Evolutionary conservation across 1,139 yeast species (phyloP).

Genomic region (Debaryomyces sp.): DNA sequence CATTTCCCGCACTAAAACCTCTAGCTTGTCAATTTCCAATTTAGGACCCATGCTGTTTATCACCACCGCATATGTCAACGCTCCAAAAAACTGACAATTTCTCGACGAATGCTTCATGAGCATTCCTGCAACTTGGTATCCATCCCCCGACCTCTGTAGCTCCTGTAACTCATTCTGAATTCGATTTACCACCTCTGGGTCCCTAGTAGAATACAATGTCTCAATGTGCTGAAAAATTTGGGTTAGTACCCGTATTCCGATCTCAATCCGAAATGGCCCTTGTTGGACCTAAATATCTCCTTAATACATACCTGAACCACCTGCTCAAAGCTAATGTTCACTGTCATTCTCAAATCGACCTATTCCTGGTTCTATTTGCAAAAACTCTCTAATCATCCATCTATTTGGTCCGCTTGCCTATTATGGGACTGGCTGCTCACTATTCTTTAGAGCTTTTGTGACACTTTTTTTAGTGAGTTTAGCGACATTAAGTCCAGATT

Average conservation of each 20-base stretch:
- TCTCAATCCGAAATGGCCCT: not conserved
- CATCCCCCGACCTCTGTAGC: constrained; percentile 56
- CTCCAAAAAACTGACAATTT: constrained; percentile 71
- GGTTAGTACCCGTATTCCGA: not conserved
- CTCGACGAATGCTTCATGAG: constrained; percentile 44
- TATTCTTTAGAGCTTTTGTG: not conserved
- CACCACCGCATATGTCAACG: constrained; percentile 65
- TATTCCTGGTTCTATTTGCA: not conserved
- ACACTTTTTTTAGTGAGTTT: not conserved
- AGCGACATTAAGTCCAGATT: not conserved
- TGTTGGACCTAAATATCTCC: not conserved
- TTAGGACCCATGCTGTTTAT: constrained; percentile 38
- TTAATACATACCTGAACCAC: constrained; percentile 5
- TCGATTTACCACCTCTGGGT: constrained; percentile 44
- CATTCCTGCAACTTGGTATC: constrained; percentile 52
- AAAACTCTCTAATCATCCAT: not conserved
- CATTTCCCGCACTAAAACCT: constrained; percentile 13
- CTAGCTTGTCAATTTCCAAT: constrained; percentile 12
- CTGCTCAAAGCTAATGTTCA: not conserved
- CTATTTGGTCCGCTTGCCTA: not conserved
- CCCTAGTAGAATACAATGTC: constrained; percentile 41
- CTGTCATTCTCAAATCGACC: not conserved
- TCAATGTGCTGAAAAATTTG: constrained; percentile 34
- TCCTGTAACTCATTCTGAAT: constrained; percentile 56
- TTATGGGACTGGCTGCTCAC: not conserved